phyloP scores from a whole-genome alignment of 305 asterid genomes.

The Solanum hybrid region DNA sequence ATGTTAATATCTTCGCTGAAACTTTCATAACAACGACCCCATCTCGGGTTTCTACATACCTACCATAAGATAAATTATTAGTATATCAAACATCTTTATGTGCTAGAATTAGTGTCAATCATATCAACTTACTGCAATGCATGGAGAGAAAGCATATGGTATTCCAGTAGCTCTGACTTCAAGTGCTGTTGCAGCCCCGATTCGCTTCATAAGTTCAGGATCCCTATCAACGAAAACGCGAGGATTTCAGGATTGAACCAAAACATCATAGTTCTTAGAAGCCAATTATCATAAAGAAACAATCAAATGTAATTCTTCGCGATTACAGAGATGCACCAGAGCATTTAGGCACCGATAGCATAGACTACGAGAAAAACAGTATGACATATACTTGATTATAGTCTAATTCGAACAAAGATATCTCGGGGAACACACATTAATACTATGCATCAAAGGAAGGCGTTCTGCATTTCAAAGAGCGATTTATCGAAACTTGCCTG shows the following conservation, averaged over 20 bases:
- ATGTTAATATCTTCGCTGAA: constrained; percentile 8
- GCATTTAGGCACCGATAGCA: background rate
- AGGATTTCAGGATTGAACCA: background rate
- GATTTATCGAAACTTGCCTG: background rate
- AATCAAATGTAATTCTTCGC: background rate
- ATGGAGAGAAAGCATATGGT: constrained; percentile 23
- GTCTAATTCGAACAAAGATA: background rate
- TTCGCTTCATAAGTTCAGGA: constrained; percentile 20
- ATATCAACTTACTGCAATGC: constrained; percentile 21
- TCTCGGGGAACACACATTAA: background rate
- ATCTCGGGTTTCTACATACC: constrained; percentile 15
- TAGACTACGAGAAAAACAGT: background rate
- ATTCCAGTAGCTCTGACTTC: constrained; percentile 33
- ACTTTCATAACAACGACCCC: constrained; percentile 20
- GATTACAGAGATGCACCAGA: background rate
- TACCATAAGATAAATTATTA: background rate
- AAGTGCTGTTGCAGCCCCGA: constrained; percentile 30
- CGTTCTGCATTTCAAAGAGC: background rate
- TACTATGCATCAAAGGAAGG: background rate
- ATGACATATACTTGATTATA: background rate
- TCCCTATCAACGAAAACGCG: constrained; percentile 5
- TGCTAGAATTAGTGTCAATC: background rate
- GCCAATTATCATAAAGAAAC: background rate
- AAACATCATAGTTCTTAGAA: background rate
- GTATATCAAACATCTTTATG: background rate